Percentiles rank a stretch among this genome's conserved stretches.
Evolutionary conservation across 108 stramenopile genomes (phyloP).

Genomic region (Mediolabrus comicus): DNA sequence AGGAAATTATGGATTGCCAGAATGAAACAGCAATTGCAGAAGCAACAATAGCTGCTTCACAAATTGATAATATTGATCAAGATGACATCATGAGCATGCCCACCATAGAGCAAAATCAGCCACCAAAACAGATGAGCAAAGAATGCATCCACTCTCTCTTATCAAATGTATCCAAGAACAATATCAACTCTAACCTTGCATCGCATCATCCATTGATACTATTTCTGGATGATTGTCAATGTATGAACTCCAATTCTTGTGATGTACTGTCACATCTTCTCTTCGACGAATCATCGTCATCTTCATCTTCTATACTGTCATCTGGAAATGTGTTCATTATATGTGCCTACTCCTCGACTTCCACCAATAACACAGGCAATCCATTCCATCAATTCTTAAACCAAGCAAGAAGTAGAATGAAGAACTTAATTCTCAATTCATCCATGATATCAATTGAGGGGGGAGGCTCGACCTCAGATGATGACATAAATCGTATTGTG

Average conservation of each 20-base stretch:
- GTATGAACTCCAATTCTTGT: background rate
- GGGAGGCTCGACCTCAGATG: background rate
- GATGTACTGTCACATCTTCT: background rate
- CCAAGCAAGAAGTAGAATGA: background rate
- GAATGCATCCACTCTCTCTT: background rate
- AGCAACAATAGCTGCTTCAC: background rate
- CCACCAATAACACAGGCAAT: background rate
- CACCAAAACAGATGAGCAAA: background rate
- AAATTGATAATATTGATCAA: background rate
- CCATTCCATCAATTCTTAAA: background rate
- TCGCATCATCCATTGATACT: background rate
- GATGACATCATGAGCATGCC: no score
- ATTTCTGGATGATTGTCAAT: background rate
- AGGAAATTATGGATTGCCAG: no score
- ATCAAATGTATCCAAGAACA: background rate
- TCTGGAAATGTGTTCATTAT: background rate
- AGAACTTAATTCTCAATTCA: background rate
- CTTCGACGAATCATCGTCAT: background rate
- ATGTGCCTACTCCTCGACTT: background rate
- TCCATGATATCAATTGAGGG: background rate
- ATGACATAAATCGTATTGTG: background rate
- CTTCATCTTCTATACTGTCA: no score
- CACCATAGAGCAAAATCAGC: no score
- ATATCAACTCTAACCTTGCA: background rate
- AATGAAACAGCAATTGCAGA: no score